Percentiles rank a stretch among this genome's conserved stretches.
These are phyloP conservation scores for Aphanomyces stellatus DNA, from an alignment of 352 stramenopile species.

Conservation along the genomic window DNA sequence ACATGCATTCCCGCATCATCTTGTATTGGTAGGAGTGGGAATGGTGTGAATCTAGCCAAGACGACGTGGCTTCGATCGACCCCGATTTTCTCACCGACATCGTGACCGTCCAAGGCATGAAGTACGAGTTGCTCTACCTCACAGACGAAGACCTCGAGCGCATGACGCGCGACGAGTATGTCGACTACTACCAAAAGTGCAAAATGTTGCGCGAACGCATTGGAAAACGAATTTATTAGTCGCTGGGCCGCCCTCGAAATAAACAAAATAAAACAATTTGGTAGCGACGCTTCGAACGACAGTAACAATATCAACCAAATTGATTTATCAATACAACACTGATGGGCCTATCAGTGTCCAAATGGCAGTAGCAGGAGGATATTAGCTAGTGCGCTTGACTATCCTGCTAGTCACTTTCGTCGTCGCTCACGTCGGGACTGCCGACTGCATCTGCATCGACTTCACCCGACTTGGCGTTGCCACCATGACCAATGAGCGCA, in stretches of 20 bases:
- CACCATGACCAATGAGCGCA: slow-evolving; percentile 22
- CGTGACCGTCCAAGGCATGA: slow-evolving; percentile 45
- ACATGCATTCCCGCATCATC: slow-evolving; percentile 69
- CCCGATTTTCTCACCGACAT: slow-evolving; percentile 38
- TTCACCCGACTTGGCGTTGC: slow-evolving; percentile 22
- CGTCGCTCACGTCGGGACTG: slow-evolving; percentile 44
- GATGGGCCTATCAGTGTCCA: too few relatives aligned
- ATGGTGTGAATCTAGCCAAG: slow-evolving; percentile 60
- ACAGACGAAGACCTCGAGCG: slow-evolving; percentile 72
- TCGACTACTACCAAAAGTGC: slow-evolving; percentile 24
- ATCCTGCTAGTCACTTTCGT: slow-evolving; percentile 53
- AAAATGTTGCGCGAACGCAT: background rate
- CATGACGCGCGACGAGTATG: slow-evolving; percentile 80
- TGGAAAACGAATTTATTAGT: background rate
- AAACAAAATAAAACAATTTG: slow-evolving; percentile 36
- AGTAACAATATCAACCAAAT: slow-evolving; percentile 56
- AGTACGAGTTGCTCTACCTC: slow-evolving; percentile 52
- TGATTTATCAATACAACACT: slow-evolving; percentile 18
- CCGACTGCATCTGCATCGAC: slow-evolving; percentile 30
- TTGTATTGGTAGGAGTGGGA: slow-evolving; percentile 77
- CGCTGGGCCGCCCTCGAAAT: slow-evolving; percentile 9
- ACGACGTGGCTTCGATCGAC: slow-evolving; percentile 12
- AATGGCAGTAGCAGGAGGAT: too few relatives aligned
- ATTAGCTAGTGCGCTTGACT: too few relatives aligned
- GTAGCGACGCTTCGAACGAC: slow-evolving; percentile 53